Percentiles rank a stretch among this genome's conserved stretches.
Evolutionary conservation across 306 rosid species (phyloP).

Genomic region (Fragaria vesca): DNA sequence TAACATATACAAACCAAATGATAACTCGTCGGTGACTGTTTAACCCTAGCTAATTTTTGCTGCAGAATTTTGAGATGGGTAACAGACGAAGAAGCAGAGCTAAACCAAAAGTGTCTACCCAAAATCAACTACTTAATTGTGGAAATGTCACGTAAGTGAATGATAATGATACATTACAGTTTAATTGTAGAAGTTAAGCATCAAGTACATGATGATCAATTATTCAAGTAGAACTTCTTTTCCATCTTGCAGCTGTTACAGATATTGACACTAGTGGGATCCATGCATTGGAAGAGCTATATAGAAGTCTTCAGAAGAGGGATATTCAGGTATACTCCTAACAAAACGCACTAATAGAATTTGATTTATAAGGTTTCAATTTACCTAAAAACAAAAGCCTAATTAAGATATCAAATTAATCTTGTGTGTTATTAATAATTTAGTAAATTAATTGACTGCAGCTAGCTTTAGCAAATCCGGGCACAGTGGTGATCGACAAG

Average conservation of each 20-base stretch:
- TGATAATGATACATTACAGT: no score
- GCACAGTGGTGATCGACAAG: conserved; percentile 71
- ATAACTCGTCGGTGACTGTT: background rate
- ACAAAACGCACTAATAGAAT: background rate
- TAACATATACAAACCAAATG: background rate
- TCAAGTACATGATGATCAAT: background rate
- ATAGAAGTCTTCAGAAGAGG: conserved; percentile 52
- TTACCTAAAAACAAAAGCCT: background rate
- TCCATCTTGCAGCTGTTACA: conserved; percentile 54
- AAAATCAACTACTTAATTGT: conserved; percentile 42
- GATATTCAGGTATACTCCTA: conserved; percentile 43
- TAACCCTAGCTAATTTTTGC: background rate
- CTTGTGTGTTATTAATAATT: background rate
- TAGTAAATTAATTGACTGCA: conserved; percentile 4
- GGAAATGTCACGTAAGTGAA: conserved; percentile 80
- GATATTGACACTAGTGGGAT: conserved; percentile 87
- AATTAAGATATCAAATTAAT: background rate
- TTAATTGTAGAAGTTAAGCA: background rate
- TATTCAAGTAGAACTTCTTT: background rate
- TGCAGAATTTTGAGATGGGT: conserved; percentile 78
- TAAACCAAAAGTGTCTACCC: conserved; percentile 24
- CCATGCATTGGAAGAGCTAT: conserved; percentile 57
- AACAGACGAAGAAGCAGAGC: conserved; percentile 46
- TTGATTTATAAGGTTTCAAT: background rate
- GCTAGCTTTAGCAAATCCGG: conserved; percentile 81